Evolutionary conservation across 2,329 filamentous ascomycete genomes (phyloP).

Genomic region (Fusarium newnesense): DNA sequence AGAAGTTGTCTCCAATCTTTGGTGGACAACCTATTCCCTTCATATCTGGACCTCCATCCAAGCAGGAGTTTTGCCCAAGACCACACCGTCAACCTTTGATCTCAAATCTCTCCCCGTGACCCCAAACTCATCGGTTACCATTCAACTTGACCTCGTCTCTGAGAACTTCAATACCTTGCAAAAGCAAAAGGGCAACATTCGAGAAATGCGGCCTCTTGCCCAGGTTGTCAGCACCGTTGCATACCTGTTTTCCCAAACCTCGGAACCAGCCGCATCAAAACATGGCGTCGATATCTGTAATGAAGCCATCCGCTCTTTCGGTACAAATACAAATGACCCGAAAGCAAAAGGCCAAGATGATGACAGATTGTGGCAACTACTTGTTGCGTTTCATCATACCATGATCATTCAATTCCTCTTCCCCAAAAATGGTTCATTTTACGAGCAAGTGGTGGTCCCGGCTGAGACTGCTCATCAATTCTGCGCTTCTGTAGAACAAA

Average conservation of each 20-base stretch:
- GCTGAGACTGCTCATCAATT: constrained; percentile 45
- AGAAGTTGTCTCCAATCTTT: constrained; percentile 52
- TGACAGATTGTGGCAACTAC: constrained; percentile 40
- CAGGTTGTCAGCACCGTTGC: constrained; percentile 47
- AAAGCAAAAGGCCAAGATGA: constrained; percentile 27
- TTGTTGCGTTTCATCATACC: constrained; percentile 48
- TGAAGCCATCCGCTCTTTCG: constrained; percentile 44
- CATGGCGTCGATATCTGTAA: constrained; percentile 39
- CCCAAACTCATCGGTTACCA: constrained; percentile 45
- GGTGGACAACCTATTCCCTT: constrained; percentile 53
- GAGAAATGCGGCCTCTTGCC: constrained; percentile 50
- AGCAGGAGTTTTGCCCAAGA: constrained; percentile 44
- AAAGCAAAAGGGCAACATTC: constrained; percentile 48
- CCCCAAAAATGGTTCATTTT: constrained; percentile 33
- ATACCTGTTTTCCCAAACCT: constrained; percentile 38
- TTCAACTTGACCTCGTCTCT: constrained; percentile 50
- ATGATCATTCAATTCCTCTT: constrained; percentile 50
- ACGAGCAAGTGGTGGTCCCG: constrained; percentile 31
- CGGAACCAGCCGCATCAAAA: constrained; percentile 39
- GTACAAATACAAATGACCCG: constrained; percentile 31
- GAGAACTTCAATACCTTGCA: constrained; percentile 52
- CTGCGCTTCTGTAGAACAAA: constrained; percentile 44
- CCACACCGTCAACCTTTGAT: constrained; percentile 39
- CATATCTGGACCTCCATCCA: constrained; percentile 53
- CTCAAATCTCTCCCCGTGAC: constrained; percentile 46